Conservation (phyloP, 2,329 filamentous ascomycete species). For the Fusarium piperis region DNA sequence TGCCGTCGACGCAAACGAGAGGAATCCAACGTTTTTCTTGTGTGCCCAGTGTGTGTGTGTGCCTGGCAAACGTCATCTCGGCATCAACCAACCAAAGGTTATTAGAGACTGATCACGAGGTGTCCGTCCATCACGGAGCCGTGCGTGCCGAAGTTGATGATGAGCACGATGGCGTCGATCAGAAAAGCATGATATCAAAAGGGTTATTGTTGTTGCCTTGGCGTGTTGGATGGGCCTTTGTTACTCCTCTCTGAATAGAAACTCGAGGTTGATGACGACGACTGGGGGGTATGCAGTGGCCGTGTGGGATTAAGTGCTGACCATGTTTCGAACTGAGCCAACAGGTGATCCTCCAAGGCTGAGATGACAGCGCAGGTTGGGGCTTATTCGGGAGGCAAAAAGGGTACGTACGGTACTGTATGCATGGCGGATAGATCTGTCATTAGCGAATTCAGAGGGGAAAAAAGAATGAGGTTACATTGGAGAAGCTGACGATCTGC, state of each 20-base stretch:
- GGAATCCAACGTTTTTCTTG: conserved; percentile 13
- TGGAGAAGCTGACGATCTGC: conserved; percentile 39
- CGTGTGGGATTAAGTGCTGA: conserved; percentile 40
- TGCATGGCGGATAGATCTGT: conserved; percentile 13
- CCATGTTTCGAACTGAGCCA: conserved; percentile 26
- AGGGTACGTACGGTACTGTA: too few relatives aligned
- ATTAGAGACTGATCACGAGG: conserved; percentile 5
- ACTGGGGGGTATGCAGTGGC: conserved; percentile 8
- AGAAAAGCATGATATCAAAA: neutral
- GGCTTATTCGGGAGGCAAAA: neutral
- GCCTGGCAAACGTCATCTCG: conserved; percentile 32
- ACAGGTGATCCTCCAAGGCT: conserved; percentile 8
- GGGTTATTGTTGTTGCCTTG: neutral
- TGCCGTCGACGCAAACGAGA: conserved; percentile 11
- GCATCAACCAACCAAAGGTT: conserved; percentile 21
- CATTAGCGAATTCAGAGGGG: conserved; percentile 6
- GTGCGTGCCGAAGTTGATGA: conserved; percentile 13
- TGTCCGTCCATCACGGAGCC: conserved; percentile 11
- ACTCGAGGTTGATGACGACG: conserved; percentile 11
- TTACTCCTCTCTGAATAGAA: conserved; percentile 22
- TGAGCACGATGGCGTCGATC: neutral
- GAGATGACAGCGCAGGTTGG: conserved; percentile 3
- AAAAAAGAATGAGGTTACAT: conserved; percentile 13
- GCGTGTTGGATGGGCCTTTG: neutral
- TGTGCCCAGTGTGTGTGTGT: conserved; percentile 2